Conservation (phyloP, 2,329 filamentous ascomycete species). For the Penicillium vulpinum region DNA sequence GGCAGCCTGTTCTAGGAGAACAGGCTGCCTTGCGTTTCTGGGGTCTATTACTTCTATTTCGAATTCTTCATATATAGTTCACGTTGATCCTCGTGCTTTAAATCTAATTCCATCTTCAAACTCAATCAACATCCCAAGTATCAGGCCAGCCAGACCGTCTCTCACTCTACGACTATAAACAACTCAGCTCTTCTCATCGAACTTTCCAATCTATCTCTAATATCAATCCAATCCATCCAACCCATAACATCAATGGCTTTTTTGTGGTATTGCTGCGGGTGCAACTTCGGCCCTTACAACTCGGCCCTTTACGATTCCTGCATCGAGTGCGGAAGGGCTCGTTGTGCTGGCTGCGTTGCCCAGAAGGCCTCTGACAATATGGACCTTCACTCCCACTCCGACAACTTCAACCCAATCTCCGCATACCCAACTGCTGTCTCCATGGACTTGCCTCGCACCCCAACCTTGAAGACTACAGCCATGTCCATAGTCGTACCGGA, state of each 20-base stretch:
- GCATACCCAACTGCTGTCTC: conserved; percentile 21
- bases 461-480: conserved; percentile 6
- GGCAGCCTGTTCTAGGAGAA: conserved; percentile 15
- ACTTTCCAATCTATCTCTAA: not conserved
- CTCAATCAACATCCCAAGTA: conserved; percentile 11
- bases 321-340: conserved; percentile 24
- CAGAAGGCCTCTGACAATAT: conserved; percentile 12
- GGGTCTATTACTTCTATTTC: not conserved
- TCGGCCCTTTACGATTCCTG: conserved; percentile 27
- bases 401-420: conserved; percentile 15
- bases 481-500: conserved; percentile 14
- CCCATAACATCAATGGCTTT: conserved; percentile 15
- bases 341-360: conserved; percentile 24
- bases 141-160: not conserved
- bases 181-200: not conserved
- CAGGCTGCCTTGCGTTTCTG: conserved; percentile 11
- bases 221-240: conserved; percentile 8
- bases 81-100: not conserved
- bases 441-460: not conserved
- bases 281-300: conserved; percentile 35
- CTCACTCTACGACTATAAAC: conserved; percentile 1
- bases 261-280: conserved; percentile 39
- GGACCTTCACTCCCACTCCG: conserved; percentile 8
- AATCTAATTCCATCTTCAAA: conserved; percentile 7
- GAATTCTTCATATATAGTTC: conserved; percentile 13